Evolutionary conservation across 2,329 filamentous ascomycete genomes (phyloP).

Genomic region (Pseudocercospora crystallina): DNA sequence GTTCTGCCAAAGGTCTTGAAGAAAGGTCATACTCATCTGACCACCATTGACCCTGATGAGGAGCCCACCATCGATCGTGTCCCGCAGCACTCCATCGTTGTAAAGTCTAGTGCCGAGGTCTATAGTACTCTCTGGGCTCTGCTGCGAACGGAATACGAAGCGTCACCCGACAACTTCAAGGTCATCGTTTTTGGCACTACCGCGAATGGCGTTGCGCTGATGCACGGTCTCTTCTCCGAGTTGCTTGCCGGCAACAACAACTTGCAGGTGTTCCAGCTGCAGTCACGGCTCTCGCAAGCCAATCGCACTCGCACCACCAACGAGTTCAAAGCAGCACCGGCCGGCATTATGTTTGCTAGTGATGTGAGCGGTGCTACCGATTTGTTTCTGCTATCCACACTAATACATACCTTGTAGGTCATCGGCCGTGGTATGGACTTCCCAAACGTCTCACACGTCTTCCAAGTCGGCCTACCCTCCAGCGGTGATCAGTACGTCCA

Average conservation of each 20-base stretch:
- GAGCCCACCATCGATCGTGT: slow-evolving; percentile 50
- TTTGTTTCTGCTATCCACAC: not conserved
- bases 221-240: slow-evolving; percentile 38
- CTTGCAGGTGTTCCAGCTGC: slow-evolving; percentile 43
- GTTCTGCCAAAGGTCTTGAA: slow-evolving; percentile 48
- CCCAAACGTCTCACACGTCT: slow-evolving; percentile 88
- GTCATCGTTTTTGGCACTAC: slow-evolving; percentile 50
- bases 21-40: slow-evolving; percentile 42
- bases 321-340: slow-evolving; percentile 45
- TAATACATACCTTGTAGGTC: slow-evolving; percentile 56
- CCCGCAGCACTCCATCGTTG: slow-evolving; percentile 48
- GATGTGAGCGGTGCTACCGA: slow-evolving; percentile 79
- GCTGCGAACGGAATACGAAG: slow-evolving; percentile 44
- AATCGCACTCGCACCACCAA: slow-evolving; percentile 45
- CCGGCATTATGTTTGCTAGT: slow-evolving; percentile 54
- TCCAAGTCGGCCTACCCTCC: slow-evolving; percentile 66
- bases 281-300: slow-evolving; percentile 46
- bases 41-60: slow-evolving; percentile 47
- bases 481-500: slow-evolving; percentile 73
- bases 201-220: slow-evolving; percentile 46
- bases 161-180: slow-evolving; percentile 43
- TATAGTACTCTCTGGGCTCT: slow-evolving; percentile 49
- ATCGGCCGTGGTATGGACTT: slow-evolving; percentile 88
- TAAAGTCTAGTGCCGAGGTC: slow-evolving; percentile 40
- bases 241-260: slow-evolving; percentile 35